Base-by-base conservation (phyloP, 768 basidiomycete species). In the Dioszegia hungarica region DNA sequence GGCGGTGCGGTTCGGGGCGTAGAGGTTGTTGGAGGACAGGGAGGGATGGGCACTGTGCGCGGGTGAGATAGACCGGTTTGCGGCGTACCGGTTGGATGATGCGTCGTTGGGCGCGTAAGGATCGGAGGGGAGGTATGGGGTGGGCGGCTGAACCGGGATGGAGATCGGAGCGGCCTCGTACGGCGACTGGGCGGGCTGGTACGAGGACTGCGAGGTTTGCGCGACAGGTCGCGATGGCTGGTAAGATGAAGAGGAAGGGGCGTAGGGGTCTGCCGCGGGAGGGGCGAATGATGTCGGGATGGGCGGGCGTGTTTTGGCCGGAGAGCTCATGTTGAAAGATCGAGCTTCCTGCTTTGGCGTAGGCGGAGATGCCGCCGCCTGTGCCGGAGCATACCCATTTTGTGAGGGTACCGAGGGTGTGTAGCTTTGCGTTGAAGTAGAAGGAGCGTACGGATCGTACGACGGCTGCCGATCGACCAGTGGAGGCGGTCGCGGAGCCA, bases 101-200 rank as follows among this genome's bases (percentile, higher is more conserved):
- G 37, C 0, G 43, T 41, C 22, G 53, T 46, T 29, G 43, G 49
- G 31, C 49, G 47, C 28, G 61, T 58, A 51, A 2, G 22, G 27
- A 19, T 47, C 17, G 5, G 41, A 36, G 5, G 66, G 66, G 8
- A 54, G 56, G 36, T 67, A 67, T 3, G 62, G 40, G 2, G 49
- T 54, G 28, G 28, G 39, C 20, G 52, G 39, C 12, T 43, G 39
- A 27, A 27, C 36, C 1, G 49, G 24, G 34, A 51, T 27, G 15
- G 5, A 19, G n/a, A 43, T 41, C 9, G 24, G 10, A 20, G 50
- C 37, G 2, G 37, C 9, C 15, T 28, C 17, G 31, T 49, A 33
- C 9, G 37, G 12, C 27, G 40, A 31, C 20, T 48, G 15, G 4
- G 46, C 17, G 15, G 52, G 52, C 17, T 41, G 5, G 25, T 43